Evolutionary conservation across 2,329 filamentous ascomycete species (phyloP), one percentile per base, ranked within the genome.

Genomic region (Amesomyces nigricolor): DNA sequence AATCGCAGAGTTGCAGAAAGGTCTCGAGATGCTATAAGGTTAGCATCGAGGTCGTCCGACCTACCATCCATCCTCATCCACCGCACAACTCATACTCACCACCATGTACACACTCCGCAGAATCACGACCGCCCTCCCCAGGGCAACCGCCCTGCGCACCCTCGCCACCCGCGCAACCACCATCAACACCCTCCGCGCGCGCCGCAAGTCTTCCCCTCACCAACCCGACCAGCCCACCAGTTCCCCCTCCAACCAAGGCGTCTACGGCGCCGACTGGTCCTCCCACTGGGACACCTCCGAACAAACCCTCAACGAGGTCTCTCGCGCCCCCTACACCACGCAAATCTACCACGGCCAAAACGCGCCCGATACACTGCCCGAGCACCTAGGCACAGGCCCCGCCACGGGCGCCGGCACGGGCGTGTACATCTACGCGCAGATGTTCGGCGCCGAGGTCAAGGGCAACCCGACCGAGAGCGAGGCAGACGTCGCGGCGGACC

Each of bases 401-500:
- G 51, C 37, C 37, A 50, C 46, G 22, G 45, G 56, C n/a, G n/a
- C 42, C 11, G 57, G 45, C 44, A 57, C 51, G 16, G 54, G 55
- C 35, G 52, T 56, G 38, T 5, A 7, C 10, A 46, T 57, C 35
- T 26, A 49, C 9, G 49, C 57, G 39, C 50, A 58, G 19, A 52
- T 50, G 46, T 60, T 56, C 42, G 60, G 62, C 50, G 26, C 51
- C 38, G 63, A 63, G 40, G 55, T 64, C 42, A 61, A 63, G 47
- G 58, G 47, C 44, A 63, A 64, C 45, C 62, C 63, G 37, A 65
- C 62, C 37, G 58, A 63, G 55, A 61, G 58, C 58, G 63, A 65
- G 53, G 63, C 58, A 1, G 56, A 64, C 44, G 63, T 65, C 2
- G 60, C 55, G 9, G 63, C 63, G 3, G 63, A 65, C 45, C 55